Evolutionary conservation across 2,329 filamentous ascomycete genomes (phyloP).

Genomic region (Fusarium sp.): DNA sequence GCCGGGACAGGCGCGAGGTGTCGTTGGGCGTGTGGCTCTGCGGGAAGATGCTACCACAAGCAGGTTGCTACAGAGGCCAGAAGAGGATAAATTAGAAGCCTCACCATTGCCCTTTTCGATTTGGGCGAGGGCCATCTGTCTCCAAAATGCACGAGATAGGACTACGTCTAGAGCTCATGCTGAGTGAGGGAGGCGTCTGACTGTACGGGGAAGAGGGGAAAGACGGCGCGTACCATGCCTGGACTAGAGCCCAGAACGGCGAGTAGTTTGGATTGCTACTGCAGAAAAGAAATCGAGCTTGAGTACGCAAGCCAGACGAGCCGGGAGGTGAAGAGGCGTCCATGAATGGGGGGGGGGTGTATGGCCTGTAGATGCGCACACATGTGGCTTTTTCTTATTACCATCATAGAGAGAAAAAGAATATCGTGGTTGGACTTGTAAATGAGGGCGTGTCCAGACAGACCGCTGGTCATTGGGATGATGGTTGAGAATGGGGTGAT

Average conservation of each 20-base stretch:
- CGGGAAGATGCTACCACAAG: neutral
- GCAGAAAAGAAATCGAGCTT: neutral
- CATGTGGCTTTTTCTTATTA: conserved; percentile 8
- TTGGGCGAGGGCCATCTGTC: neutral
- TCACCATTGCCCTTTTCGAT: conserved; percentile 6
- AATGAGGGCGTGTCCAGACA: conserved; percentile 4
- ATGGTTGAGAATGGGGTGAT: conserved; percentile 5
- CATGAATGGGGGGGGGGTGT: conserved; percentile 15
- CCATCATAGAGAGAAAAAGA: neutral
- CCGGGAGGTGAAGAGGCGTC: conserved; percentile 8
- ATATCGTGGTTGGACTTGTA: conserved; percentile 1
- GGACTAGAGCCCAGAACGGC: conserved; percentile 22
- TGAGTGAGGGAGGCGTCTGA: conserved; percentile 23
- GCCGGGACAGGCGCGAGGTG: conserved; percentile 6
- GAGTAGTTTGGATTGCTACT: neutral
- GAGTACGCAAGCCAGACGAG: neutral
- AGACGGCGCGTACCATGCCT: neutral
- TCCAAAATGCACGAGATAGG: neutral
- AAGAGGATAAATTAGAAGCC: conserved; percentile 3
- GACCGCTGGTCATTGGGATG: neutral
- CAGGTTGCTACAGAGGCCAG: conserved; percentile 1
- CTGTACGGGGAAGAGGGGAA: conserved; percentile 17
- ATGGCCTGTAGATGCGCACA: neutral
- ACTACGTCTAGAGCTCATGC: neutral
- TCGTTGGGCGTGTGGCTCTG: neutral